A percentile compares a stretch with the other conserved stretches of the same genome.
Evolutionary conservation across 441 rosid genomes (phyloP).

Genomic region (Omphalea diandra): DNA sequence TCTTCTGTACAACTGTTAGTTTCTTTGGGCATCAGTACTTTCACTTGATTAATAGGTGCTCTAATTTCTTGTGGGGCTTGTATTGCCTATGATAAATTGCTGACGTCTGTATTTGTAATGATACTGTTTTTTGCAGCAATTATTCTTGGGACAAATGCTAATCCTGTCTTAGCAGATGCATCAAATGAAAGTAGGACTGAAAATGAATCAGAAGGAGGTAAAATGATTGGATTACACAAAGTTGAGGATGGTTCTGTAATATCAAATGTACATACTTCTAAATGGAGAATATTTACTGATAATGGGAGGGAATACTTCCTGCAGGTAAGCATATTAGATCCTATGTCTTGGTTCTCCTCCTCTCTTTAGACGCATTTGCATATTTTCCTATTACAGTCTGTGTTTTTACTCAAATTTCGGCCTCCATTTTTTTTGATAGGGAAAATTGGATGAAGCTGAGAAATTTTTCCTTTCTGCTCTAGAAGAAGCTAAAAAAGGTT

Average conservation of each 20-base stretch:
- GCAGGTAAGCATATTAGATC: conserved; percentile 45
- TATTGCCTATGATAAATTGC: not conserved
- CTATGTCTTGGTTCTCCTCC: conserved; percentile 2
- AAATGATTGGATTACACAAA: conserved; percentile 44
- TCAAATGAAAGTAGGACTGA: conserved; percentile 31
- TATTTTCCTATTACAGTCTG: not conserved
- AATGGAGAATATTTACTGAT: conserved; percentile 97
- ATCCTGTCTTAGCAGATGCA: conserved; percentile 48
- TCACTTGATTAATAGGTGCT: not conserved
- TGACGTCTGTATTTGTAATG: conserved; percentile 23
- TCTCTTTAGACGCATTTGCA: not conserved
- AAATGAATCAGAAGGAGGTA: conserved; percentile 35
- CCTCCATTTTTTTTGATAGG: conserved; percentile 39
- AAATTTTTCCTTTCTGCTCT: conserved; percentile 72
- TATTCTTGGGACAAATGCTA: conserved; percentile 42
- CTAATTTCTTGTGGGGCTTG: not conserved
- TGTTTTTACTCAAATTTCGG: not conserved
- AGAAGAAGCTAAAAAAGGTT: conserved; percentile 88
- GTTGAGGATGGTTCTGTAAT: conserved; percentile 76
- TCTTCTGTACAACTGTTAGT: not conserved
- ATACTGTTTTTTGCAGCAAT: conserved; percentile 39
- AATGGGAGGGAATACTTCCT: conserved; percentile 75
- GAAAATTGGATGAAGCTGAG: conserved; percentile 81
- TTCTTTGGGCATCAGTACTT: not conserved
- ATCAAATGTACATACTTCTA: conserved; percentile 87